Evolutionary conservation across 2,329 filamentous ascomycete genomes (phyloP).

Genomic region (Phialophora expanda): DNA sequence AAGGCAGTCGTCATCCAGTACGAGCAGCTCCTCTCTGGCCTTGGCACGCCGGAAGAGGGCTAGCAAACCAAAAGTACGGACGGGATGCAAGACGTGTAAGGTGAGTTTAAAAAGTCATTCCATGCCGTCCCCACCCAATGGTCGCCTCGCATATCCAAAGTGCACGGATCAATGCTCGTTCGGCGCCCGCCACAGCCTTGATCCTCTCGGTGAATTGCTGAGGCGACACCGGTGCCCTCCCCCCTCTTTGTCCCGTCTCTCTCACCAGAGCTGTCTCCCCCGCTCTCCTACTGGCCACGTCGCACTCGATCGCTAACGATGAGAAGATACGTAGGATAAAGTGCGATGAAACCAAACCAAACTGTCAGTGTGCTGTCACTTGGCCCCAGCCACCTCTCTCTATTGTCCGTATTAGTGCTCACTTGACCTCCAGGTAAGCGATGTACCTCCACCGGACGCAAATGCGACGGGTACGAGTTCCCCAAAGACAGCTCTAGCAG

Average conservation of each 20-base stretch:
- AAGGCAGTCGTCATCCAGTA: constrained; percentile 6
- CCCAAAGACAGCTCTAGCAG: constrained; percentile 44
- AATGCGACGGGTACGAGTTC: constrained; percentile 62
- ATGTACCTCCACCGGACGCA: constrained; percentile 64
- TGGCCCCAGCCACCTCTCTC: constrained; percentile 8
- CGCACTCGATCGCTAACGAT: constrained; percentile 9
- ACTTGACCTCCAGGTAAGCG: constrained; percentile 52
- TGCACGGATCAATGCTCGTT: constrained; percentile 20
- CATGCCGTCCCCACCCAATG: constrained; percentile 9
- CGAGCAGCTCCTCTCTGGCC: constrained; percentile 13
- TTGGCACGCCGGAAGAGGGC: constrained; percentile 31
- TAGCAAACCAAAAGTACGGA: constrained; percentile 40
- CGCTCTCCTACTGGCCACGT: constrained; percentile 20
- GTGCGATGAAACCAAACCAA: constrained; percentile 52
- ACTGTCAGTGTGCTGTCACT: constrained; percentile 40
- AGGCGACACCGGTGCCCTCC: constrained; percentile 3
- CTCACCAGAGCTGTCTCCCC: constrained; percentile 19
- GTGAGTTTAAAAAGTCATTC: constrained; percentile 24
- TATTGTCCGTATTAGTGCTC: constrained; percentile 23
- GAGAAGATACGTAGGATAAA: constrained; percentile 48
- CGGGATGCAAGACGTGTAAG: constrained; percentile 40
- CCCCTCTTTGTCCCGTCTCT: constrained; percentile 17
- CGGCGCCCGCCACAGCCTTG: constrained; percentile 15
- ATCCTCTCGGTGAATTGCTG: constrained; percentile 24
- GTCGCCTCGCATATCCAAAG: constrained; percentile 6